phyloP scores from a whole-genome alignment of 2,329 filamentous ascomycete genomes.

The Cordyceps fumosorosea region DNA sequence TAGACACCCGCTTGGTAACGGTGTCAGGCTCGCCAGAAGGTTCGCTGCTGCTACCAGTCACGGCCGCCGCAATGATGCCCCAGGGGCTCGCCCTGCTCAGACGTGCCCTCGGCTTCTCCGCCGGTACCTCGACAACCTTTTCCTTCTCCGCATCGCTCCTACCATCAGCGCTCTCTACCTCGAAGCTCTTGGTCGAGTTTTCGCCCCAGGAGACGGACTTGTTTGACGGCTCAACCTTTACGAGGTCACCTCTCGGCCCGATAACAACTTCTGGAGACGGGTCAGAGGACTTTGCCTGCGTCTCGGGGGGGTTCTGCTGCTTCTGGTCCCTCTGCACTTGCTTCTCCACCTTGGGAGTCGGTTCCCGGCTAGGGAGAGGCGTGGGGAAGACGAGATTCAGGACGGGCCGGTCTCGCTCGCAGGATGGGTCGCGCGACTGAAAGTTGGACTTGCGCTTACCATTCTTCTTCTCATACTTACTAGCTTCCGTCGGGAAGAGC shows the following conservation, averaged over 20 bases:
- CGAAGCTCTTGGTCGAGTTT: slow-evolving; percentile 58
- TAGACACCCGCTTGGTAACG: slow-evolving; percentile 15
- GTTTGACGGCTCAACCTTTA: slow-evolving; percentile 34
- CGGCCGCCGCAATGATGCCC: slow-evolving; percentile 46
- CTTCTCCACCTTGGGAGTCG: slow-evolving; percentile 13
- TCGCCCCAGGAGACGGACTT: slow-evolving; percentile 60
- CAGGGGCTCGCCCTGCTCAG: slow-evolving; percentile 39
- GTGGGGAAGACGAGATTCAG: slow-evolving; percentile 57
- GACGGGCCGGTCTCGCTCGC: slow-evolving; percentile 49
- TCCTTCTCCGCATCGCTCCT: slow-evolving; percentile 26
- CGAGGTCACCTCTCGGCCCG: slow-evolving; percentile 35
- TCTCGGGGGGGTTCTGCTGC: neutral
- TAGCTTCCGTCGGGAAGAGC: slow-evolving; percentile 46
- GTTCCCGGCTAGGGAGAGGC: slow-evolving; percentile 35
- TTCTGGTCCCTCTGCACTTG: slow-evolving; percentile 13
- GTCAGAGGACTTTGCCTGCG: slow-evolving; percentile 18
- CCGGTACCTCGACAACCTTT: slow-evolving; percentile 20
- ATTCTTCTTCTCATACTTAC: slow-evolving; percentile 26
- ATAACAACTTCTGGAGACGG: slow-evolving; percentile 29
- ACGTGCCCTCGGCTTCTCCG: slow-evolving; percentile 28
- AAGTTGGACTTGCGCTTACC: slow-evolving; percentile 27
- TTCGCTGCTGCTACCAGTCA: slow-evolving; percentile 36
- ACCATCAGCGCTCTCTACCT: slow-evolving; percentile 51
- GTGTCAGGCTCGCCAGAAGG: slow-evolving; percentile 28
- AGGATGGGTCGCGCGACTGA: slow-evolving; percentile 44